Conservation (phyloP, 768 basidiomycete species). For the Mycena rosella region DNA sequence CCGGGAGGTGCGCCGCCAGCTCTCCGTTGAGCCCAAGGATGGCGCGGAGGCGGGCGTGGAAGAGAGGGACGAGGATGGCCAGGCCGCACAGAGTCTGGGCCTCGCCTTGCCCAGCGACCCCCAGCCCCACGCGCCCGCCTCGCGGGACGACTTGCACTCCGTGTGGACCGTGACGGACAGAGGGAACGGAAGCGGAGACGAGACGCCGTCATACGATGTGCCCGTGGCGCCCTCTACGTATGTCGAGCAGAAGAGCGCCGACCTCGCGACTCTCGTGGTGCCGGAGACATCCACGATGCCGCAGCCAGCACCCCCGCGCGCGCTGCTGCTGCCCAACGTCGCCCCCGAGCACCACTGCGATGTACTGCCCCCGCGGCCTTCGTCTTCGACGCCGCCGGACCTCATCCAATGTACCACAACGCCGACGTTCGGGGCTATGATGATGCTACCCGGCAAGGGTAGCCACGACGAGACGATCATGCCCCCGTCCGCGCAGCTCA, state of each 20-base stretch:
- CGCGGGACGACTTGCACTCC: slow-evolving; percentile 3
- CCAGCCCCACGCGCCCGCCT: slow-evolving; percentile 9
- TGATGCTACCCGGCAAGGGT: slow-evolving; percentile 64
- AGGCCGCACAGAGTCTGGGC: slow-evolving; percentile 74
- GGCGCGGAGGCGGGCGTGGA: slow-evolving; percentile 79
- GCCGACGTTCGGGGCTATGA: slow-evolving; percentile 77
- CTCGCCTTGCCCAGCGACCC: slow-evolving; percentile 23
- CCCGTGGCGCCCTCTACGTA: slow-evolving; percentile 43
- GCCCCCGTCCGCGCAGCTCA: slow-evolving; percentile 72
- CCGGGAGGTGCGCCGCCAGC: too few relatives aligned
- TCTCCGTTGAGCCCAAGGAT: slow-evolving; percentile 77
- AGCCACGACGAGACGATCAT: slow-evolving; percentile 74
- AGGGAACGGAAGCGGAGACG: slow-evolving; percentile 64
- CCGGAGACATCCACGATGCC: slow-evolving; percentile 77
- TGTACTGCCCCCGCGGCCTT: slow-evolving; percentile 85
- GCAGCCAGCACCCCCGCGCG: slow-evolving; percentile 82
- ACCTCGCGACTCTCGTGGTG: slow-evolving; percentile 29
- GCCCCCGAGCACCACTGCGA: slow-evolving; percentile 80
- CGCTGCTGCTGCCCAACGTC: slow-evolving; percentile 80
- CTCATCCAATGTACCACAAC: slow-evolving; percentile 94
- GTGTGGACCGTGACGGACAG: slow-evolving; percentile 72
- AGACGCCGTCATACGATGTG: slow-evolving; percentile 46
- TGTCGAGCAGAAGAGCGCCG: slow-evolving; percentile 32
- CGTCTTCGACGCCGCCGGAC: slow-evolving; percentile 92
- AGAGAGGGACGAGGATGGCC: too few relatives aligned